phyloP scores from a whole-genome alignment of 768 basidiomycete species.

The Paxillus involutus region DNA sequence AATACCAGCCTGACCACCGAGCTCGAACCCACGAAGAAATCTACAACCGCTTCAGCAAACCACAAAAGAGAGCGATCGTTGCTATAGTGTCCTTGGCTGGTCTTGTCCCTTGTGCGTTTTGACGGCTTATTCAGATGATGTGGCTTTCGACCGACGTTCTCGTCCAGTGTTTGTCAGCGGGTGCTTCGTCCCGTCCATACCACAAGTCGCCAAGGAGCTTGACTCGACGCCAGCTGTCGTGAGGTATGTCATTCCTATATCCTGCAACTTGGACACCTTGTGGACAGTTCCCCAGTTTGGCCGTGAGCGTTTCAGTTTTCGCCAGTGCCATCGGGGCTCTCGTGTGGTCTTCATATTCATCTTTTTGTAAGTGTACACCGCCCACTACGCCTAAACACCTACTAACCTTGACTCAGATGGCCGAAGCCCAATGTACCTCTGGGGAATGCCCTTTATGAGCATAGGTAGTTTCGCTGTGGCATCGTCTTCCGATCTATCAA shows the following conservation, averaged over 20 bases:
- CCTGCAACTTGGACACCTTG: not conserved
- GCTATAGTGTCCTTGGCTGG: slow-evolving; percentile 51
- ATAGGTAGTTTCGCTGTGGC: slow-evolving; percentile 64
- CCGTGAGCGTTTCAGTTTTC: slow-evolving; percentile 52
- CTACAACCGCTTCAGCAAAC: slow-evolving; percentile 57
- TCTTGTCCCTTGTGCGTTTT: slow-evolving; percentile 50
- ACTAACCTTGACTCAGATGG: slow-evolving; percentile 48
- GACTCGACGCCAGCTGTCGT: slow-evolving; percentile 54
- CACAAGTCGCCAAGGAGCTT: slow-evolving; percentile 68
- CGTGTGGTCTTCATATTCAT: slow-evolving; percentile 51
- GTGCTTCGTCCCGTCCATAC: slow-evolving; percentile 73
- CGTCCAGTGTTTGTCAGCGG: slow-evolving; percentile 63
- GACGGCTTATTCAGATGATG: not conserved
- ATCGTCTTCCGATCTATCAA: slow-evolving; percentile 37
- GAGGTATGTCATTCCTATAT: slow-evolving; percentile 33
- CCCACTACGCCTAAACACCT: not conserved
- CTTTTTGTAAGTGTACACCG: slow-evolving; percentile 41
- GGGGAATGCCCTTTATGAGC: slow-evolving; percentile 56
- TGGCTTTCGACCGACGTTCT: not conserved
- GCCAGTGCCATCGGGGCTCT: slow-evolving; percentile 46
- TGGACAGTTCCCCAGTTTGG: slow-evolving; percentile 32
- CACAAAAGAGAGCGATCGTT: slow-evolving; percentile 54
- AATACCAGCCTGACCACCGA: not conserved
- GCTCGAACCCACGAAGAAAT: slow-evolving; percentile 30
- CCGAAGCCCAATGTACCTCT: slow-evolving; percentile 57